These are phyloP conservation scores for Ascomycota sp. DNA, from an alignment of 2,329 filamentous ascomycete species.

Conservation along the genomic window DNA sequence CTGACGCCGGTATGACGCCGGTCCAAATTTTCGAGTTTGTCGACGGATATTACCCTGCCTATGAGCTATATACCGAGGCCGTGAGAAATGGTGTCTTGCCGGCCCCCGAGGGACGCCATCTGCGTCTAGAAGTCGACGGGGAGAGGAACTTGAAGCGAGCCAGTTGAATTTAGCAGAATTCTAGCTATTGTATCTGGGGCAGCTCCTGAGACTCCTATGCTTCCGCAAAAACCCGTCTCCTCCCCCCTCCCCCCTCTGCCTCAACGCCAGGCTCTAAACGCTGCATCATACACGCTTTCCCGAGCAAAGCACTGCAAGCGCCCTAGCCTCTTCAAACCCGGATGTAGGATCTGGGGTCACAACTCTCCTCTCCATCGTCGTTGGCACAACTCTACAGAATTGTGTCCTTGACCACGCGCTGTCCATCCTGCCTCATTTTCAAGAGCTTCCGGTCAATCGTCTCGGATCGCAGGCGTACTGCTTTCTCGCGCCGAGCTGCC, in stretches of 20 bases:
- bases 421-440: conserved; percentile 34
- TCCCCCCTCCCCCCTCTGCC: too few relatives aligned
- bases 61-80: conserved; percentile 45
- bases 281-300: too few relatives aligned
- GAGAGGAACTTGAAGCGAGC: conserved; percentile 39
- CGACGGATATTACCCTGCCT: conserved; percentile 48
- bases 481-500: conserved; percentile 31
- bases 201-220: too few relatives aligned
- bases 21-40: conserved; percentile 61
- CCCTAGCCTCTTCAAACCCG: too few relatives aligned
- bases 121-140: conserved; percentile 39
- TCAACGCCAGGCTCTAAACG: too few relatives aligned
- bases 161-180: conserved; percentile 19
- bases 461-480: conserved; percentile 29
- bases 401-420: conserved; percentile 31
- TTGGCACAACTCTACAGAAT: conserved; percentile 3
- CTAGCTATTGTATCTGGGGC: neutral
- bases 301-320: conserved; percentile 4
- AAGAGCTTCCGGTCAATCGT: conserved; percentile 32
- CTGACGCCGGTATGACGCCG: conserved; percentile 52
- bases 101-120: conserved; percentile 29
- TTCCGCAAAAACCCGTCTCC: too few relatives aligned
- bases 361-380: too few relatives aligned
- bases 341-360: too few relatives aligned
- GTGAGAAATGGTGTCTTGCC: conserved; percentile 36